Evolutionary conservation across 768 basidiomycete species (phyloP).

Genomic region (Sporobolomyces pararoseus): DNA sequence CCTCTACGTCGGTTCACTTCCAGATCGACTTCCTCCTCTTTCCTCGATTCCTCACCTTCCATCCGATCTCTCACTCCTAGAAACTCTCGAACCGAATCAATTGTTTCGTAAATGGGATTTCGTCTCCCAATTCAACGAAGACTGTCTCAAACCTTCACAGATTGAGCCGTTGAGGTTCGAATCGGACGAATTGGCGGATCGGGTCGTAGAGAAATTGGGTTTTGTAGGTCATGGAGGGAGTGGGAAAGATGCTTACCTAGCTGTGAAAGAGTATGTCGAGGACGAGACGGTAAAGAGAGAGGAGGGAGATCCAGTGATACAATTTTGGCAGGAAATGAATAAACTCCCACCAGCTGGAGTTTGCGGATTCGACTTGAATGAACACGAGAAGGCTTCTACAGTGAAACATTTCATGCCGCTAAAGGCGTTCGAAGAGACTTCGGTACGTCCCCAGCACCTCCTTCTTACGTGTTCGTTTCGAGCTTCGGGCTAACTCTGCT

Average conservation of each 20-base stretch:
- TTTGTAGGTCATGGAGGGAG: constrained; percentile 27
- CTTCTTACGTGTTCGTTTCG: background rate
- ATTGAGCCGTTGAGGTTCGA: constrained; percentile 38
- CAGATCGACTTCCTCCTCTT: background rate
- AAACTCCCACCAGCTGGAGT: constrained; percentile 26
- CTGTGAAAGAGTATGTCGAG: constrained; percentile 41
- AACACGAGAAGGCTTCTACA: background rate
- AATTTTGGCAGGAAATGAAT: constrained; percentile 46
- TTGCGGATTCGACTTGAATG: background rate
- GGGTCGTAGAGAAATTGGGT: constrained; percentile 42
- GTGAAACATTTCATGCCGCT: constrained; percentile 8
- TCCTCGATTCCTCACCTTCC: background rate
- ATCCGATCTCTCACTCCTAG: constrained; percentile 16
- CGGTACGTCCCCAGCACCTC: background rate
- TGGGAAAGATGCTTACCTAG: constrained; percentile 45
- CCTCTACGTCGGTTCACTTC: constrained; percentile 4
- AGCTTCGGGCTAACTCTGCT: too few species aligned
- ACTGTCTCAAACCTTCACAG: constrained; percentile 10
- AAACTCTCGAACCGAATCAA: background rate
- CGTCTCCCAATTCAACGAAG: constrained; percentile 7
- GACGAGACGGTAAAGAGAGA: constrained; percentile 35
- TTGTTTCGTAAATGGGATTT: constrained; percentile 32
- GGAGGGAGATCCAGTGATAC: constrained; percentile 39
- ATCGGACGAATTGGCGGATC: constrained; percentile 45
- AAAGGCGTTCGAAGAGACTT: constrained; percentile 19